Percentiles rank a stretch among this genome's conserved stretches.
phyloP scores from a whole-genome alignment of 2,329 filamentous ascomycete genomes.

The Thelonectria blattea region DNA sequence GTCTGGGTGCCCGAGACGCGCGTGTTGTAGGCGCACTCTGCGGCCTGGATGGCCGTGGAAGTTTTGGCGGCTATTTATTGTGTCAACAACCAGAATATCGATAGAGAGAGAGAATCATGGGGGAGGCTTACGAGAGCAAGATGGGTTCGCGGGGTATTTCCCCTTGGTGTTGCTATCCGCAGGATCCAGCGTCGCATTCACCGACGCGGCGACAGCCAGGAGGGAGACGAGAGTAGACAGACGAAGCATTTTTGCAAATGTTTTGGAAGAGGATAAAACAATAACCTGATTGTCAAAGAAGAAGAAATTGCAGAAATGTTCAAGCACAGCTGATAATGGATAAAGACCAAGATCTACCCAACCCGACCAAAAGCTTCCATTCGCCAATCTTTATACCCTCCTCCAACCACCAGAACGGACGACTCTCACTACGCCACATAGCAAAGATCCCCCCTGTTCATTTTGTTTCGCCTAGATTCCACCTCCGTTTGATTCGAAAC shows the following conservation, averaged over 20 bases:
- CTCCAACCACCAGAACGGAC: too few species aligned
- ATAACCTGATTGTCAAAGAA: not conserved
- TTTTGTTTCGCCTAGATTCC: constrained; percentile 1
- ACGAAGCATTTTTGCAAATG: constrained; percentile 26
- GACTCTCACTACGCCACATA: not conserved
- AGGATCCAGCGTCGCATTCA: constrained; percentile 33
- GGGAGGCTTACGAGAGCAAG: constrained; percentile 28
- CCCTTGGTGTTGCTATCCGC: constrained; percentile 34
- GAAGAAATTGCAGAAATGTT: not conserved
- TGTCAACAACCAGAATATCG: too few species aligned
- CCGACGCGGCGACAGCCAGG: constrained; percentile 28
- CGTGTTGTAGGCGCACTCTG: constrained; percentile 37
- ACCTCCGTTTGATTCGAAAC: constrained; percentile 1
- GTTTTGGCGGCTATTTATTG: constrained; percentile 27
- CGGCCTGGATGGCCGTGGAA: constrained; percentile 35
- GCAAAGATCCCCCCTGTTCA: not conserved
- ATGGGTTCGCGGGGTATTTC: constrained; percentile 31
- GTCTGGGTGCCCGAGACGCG: constrained; percentile 35
- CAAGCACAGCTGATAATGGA: not conserved
- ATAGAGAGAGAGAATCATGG: not conserved
- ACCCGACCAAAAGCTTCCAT: not conserved
- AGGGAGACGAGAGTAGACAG: constrained; percentile 31
- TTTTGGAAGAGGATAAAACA: not conserved
- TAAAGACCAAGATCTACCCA: not conserved
- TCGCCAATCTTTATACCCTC: constrained; percentile 1